Base-by-base conservation (phyloP, 352 stramenopile genomes). In the Phytophthora sansomeana region DNA sequence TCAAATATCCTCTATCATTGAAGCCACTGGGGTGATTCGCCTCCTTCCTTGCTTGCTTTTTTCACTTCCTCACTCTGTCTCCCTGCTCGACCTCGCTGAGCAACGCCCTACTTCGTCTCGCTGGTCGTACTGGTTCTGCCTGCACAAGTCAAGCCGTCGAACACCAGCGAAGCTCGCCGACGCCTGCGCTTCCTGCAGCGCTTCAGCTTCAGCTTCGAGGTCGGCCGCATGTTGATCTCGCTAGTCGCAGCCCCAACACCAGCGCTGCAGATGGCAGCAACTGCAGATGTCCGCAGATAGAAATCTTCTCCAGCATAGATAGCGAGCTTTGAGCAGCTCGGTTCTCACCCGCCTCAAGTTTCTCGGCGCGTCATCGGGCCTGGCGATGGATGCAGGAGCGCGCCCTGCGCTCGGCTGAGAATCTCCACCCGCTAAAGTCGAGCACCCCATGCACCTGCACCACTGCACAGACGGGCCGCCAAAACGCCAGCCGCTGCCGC, bases 61-160 rank as follows among this genome's bases (percentile, higher is more conserved):
- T n/a, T n/a, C n/a, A 16, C 10, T 16, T 38, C 32, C 32, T 38
- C 32, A 38, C 32, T n/a, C n/a, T n/a, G 32, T 16, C 8, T 8
- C 5, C 9, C 32, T 16, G 16, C 9, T 16, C 32, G 13, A 10
- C 8, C 3, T 4, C 3, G 36, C 36, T 42, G 14, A 42, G 36
- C 36, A 42, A 42, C 36, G 14, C 36, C 19, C 36, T 38, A 13
- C 32, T 38, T 42, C 35, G 14, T 19, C 13, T 11, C 50, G n/a
- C n/a, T n/a, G n/a, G n/a, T n/a, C n/a, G n/a, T n/a, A n/a, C 51
- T 63, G 51, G 28, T 68, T 68, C 50, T 67, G 51, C 49, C 24
- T 38, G 24, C 33, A 50, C 3, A 50, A 52, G 52, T 63, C 52
- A 57, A 30, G 44, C 17, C 30, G 33, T 16, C 16, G 60, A 69